These are phyloP conservation scores for Sordariomycetes sp. DNA, from an alignment of 2,329 filamentous ascomycete genomes.

Conservation along the genomic window DNA sequence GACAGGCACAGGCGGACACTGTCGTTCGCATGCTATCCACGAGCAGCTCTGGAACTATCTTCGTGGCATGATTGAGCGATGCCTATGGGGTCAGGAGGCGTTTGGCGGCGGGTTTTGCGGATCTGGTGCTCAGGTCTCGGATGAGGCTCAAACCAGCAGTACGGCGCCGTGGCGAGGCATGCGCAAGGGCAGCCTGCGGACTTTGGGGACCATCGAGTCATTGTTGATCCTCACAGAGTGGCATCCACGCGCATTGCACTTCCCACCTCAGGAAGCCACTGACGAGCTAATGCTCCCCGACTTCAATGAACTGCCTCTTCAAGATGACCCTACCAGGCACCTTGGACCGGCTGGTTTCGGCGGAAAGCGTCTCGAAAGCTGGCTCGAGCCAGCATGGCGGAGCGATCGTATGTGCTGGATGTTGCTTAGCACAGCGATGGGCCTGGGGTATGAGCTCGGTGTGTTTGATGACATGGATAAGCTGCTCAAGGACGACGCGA, in stretches of 20 bases:
- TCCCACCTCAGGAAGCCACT: slow-evolving; percentile 71
- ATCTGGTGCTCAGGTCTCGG: slow-evolving; percentile 38
- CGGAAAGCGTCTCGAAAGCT: slow-evolving; percentile 82
- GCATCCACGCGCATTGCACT: slow-evolving; percentile 91
- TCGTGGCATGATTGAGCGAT: slow-evolving; percentile 87
- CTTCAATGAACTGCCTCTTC: slow-evolving; percentile 27
- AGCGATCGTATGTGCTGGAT: slow-evolving; percentile 98
- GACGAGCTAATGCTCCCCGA: slow-evolving; percentile 59
- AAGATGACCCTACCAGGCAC: no score
- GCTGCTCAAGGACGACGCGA: slow-evolving; percentile 46
- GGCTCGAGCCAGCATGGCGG: slow-evolving; percentile 93
- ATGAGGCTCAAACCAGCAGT: slow-evolving; percentile 54
- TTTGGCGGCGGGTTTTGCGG: slow-evolving; percentile 84
- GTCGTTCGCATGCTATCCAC: slow-evolving; percentile 83
- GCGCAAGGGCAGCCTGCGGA: slow-evolving; percentile 71
- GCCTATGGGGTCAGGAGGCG: slow-evolving; percentile 93
- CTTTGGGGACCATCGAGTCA: slow-evolving; percentile 88
- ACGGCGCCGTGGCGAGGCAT: slow-evolving; percentile 63
- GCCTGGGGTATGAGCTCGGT: slow-evolving; percentile 84
- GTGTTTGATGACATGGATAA: slow-evolving; percentile 90
- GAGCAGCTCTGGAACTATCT: slow-evolving; percentile 94
- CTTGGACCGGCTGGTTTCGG: slow-evolving; percentile 48
- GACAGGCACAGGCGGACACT: slow-evolving; percentile 69
- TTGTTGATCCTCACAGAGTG: slow-evolving; percentile 92
- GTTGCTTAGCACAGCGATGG: slow-evolving; percentile 84